Conservation (phyloP, 352 stramenopile genomes). For the Halophytophthora polymorphica region DNA sequence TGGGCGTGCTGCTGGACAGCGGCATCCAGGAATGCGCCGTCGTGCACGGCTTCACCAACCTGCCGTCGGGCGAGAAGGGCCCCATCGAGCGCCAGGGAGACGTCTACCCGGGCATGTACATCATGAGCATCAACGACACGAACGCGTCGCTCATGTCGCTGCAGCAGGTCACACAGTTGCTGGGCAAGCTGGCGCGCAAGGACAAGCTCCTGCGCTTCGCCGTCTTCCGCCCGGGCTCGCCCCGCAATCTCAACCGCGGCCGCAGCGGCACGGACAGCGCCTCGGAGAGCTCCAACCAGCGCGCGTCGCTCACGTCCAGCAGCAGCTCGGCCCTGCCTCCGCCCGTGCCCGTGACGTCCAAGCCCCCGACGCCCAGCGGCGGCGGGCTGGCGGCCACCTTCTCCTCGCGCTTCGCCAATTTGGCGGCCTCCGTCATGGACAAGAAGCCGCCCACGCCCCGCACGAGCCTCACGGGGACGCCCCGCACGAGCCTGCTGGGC, state of each 20-base stretch:
- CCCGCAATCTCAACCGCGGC: no score
- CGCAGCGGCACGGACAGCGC: slow-evolving; percentile 33
- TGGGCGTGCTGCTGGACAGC: slow-evolving; percentile 74
- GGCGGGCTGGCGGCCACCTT: slow-evolving; percentile 32
- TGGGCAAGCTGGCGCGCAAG: slow-evolving; percentile 70
- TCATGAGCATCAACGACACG: slow-evolving; percentile 85
- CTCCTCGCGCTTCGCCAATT: slow-evolving; percentile 55
- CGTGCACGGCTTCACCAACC: slow-evolving; percentile 75
- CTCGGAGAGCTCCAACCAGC: slow-evolving; percentile 48
- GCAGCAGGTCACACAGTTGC: slow-evolving; percentile 59
- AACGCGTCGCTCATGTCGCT: slow-evolving; percentile 84
- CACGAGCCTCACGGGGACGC: slow-evolving; percentile 20
- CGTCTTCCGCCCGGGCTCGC: slow-evolving; percentile 56
- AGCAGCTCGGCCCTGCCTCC: slow-evolving; percentile 30
- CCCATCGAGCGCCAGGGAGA: slow-evolving; percentile 62
- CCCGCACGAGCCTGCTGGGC: no score
- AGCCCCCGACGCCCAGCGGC: slow-evolving; percentile 30
- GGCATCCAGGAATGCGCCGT: slow-evolving; percentile 77
- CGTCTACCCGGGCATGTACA: slow-evolving; percentile 79
- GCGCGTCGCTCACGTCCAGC: slow-evolving; percentile 32
- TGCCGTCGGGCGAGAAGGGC: slow-evolving; percentile 54
- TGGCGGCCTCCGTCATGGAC: slow-evolving; percentile 49
- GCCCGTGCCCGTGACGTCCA: slow-evolving; percentile 30
- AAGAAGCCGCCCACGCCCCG: slow-evolving; percentile 42
- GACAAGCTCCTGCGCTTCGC: slow-evolving; percentile 82